phyloP scores from a whole-genome alignment of 2,329 filamentous ascomycete genomes.

The Cladobotryum mycophilum region DNA sequence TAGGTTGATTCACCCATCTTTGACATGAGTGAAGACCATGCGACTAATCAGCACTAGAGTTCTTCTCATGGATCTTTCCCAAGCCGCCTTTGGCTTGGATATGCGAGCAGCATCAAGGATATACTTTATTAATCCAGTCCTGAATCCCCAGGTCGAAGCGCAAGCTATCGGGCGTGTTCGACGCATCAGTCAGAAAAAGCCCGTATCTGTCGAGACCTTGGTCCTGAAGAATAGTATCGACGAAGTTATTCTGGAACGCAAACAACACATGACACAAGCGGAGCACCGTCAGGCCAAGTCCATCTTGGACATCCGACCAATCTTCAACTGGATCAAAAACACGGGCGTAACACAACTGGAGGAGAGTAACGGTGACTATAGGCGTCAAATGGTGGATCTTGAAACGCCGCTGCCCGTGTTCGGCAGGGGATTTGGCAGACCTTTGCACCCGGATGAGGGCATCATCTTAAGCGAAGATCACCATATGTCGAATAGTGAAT shows the following conservation, averaged over 20 bases:
- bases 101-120: conserved; percentile 77
- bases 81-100: conserved; percentile 83
- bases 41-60: conserved; percentile 41
- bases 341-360: conserved; percentile 37
- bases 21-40: no score
- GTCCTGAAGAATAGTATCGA: conserved; percentile 77
- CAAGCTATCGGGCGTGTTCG: conserved; percentile 89
- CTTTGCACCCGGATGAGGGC: conserved; percentile 40
- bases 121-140: conserved; percentile 83
- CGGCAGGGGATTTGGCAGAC: conserved; percentile 40
- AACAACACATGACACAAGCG: conserved; percentile 66
- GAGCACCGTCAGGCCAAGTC: conserved; percentile 51
- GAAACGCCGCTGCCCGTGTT: conserved; percentile 44
- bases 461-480: conserved; percentile 27
- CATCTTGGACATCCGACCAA: conserved; percentile 50
- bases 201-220: conserved; percentile 79
- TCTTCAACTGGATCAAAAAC: conserved; percentile 55
- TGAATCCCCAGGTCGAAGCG: conserved; percentile 77
- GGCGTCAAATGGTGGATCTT: conserved; percentile 45
- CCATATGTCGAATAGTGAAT: background rate
- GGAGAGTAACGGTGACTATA: conserved; percentile 23
- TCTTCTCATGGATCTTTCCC: conserved; percentile 83
- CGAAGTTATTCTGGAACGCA: conserved; percentile 70
- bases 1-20: conserved; percentile 29
- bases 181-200: conserved; percentile 73